Conservation (phyloP, 2,329 filamentous ascomycete genomes). For the Pseudocercospora pini-densiflorae region DNA sequence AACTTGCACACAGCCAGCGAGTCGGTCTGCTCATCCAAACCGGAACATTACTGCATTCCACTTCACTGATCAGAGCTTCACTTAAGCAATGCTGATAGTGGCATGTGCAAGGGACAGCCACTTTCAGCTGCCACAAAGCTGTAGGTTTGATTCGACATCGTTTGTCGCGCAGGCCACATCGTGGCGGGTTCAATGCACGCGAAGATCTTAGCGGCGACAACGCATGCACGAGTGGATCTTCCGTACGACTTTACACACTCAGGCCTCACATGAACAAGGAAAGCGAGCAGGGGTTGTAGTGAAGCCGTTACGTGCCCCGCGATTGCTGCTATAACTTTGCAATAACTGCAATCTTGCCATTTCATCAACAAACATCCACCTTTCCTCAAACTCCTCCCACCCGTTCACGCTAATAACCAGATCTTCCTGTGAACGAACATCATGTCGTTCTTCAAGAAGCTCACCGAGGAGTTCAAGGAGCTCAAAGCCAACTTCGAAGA, state of each 20-base stretch:
- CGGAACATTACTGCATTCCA: not conserved
- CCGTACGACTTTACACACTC: constrained; percentile 2
- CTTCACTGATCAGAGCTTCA: not conserved
- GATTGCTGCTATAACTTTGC: constrained; percentile 7
- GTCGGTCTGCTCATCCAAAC: not conserved
- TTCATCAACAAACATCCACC: not conserved
- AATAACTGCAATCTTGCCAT: not conserved
- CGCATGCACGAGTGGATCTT: constrained; percentile 14
- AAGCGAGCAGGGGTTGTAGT: not conserved
- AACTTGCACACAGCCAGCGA: not conserved
- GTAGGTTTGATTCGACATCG: constrained; percentile 1
- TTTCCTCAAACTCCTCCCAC: constrained; percentile 1
- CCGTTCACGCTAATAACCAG: constrained; percentile 1
- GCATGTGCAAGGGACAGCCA: not conserved
- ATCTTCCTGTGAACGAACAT: not conserved
- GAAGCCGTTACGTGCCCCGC: constrained; percentile 18
- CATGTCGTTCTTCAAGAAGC: constrained; percentile 55
- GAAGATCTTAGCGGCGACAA: constrained; percentile 4
- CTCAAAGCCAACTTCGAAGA: constrained; percentile 42
- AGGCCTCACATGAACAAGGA: constrained; percentile 14
- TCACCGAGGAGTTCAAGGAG: constrained; percentile 51
- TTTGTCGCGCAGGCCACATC: constrained; percentile 9
- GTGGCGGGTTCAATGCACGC: constrained; percentile 12
- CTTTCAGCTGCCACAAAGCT: constrained; percentile 18
- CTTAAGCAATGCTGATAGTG: not conserved